These are phyloP conservation scores for Chrysophaeum taylorii DNA, from an alignment of 352 stramenopile species.

Conservation along the genomic window DNA sequence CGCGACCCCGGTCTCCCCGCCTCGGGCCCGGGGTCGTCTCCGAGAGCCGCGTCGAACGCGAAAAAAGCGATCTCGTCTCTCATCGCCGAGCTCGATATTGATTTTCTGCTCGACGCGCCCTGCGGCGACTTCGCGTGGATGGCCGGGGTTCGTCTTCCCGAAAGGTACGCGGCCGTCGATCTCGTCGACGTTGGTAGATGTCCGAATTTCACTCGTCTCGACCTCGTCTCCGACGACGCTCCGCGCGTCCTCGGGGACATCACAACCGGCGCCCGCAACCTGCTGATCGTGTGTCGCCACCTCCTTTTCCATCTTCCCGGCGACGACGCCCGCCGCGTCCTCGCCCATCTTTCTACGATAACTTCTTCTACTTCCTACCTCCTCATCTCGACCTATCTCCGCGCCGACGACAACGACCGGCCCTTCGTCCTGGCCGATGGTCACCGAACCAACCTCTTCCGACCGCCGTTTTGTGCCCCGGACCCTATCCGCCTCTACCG, in stretches of 20 bases:
- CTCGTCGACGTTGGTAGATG: not conserved
- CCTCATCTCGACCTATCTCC: constrained; percentile 3
- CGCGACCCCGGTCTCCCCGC: not conserved
- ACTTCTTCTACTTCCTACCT: not conserved
- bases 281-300: not conserved
- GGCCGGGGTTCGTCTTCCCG: not conserved
- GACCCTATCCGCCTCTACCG: constrained; percentile 1
- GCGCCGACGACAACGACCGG: not conserved
- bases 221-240: not conserved
- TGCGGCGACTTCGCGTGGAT: constrained; percentile 8
- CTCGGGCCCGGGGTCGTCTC: not conserved
- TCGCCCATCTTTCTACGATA: not conserved
- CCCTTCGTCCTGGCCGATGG: constrained; percentile 2
- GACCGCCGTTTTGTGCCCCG: constrained; percentile 1
- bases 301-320: constrained; percentile 6
- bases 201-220: not conserved
- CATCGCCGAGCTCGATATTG: not conserved
- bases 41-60: not conserved
- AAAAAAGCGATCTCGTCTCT: not conserved
- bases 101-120: not conserved
- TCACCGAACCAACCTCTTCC: not conserved
- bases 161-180: not conserved
- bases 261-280: not conserved
- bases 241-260: not conserved
- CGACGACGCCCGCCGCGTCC: not conserved